Evolutionary conservation across 352 stramenopile species (phyloP).

Genomic region (Pythium insidiosum): DNA sequence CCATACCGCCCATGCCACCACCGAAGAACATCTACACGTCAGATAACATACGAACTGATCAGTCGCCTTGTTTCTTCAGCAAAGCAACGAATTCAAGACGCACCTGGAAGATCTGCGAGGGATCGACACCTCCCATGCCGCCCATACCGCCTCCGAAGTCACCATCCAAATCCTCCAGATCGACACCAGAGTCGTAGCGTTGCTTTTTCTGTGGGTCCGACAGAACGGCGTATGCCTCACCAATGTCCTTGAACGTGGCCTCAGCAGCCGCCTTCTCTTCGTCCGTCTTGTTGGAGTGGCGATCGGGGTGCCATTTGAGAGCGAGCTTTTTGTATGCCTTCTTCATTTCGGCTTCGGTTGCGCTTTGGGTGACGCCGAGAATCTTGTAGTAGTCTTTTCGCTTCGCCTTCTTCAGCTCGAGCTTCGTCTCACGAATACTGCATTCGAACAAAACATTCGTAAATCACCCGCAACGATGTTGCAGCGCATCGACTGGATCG

Average conservation of each 20-base stretch:
- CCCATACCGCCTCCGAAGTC: constrained; percentile 66
- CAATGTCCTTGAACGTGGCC: constrained; percentile 94
- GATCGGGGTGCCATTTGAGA: constrained; percentile 96
- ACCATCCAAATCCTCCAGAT: constrained; percentile 92
- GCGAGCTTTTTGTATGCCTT: constrained; percentile 95
- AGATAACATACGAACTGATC: too few relatives aligned
- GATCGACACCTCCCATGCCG: constrained; percentile 74
- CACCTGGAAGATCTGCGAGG: constrained; percentile 83
- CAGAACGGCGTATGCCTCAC: constrained; percentile 94
- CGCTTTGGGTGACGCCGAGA: constrained; percentile 64
- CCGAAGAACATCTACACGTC: constrained; percentile 76
- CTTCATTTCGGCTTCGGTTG: constrained; percentile 94
- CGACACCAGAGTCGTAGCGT: constrained; percentile 93
- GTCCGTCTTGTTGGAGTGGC: constrained; percentile 84
- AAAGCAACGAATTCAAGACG: neutral
- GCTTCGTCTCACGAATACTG: constrained; percentile 85
- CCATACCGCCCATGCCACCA: constrained; percentile 44
- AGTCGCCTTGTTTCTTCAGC: neutral
- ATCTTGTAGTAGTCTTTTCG: constrained; percentile 97
- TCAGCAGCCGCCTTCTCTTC: constrained; percentile 90
- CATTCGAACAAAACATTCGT: neutral
- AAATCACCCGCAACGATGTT: too few relatives aligned
- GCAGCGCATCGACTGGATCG: too few relatives aligned
- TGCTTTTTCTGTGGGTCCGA: constrained; percentile 90
- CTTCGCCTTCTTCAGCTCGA: constrained; percentile 93